A percentile compares a stretch with the other conserved stretches of the same genome.
phyloP scores from a whole-genome alignment of 1,284 basidiomycete species.

The Tilletia horrida region DNA sequence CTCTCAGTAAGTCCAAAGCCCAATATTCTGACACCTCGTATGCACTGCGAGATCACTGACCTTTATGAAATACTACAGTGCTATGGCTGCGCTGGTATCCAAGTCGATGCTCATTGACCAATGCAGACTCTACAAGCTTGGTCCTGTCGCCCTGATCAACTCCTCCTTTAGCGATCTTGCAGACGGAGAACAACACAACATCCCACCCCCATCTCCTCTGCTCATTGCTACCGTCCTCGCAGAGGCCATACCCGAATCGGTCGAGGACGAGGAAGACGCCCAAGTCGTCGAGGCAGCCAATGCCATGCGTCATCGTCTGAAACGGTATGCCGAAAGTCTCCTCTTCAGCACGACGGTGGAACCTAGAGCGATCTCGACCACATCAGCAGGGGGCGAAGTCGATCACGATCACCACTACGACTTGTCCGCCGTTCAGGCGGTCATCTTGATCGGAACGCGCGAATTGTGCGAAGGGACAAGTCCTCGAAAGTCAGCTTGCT shows the following conservation, averaged over 20 bases:
- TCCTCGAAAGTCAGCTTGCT: constrained; percentile 9
- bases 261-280: constrained; percentile 13
- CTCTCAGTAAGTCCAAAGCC: not conserved
- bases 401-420: not conserved
- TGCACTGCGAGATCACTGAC: not conserved
- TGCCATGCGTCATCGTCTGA: not conserved
- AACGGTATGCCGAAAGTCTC: not conserved
- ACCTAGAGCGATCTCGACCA: not conserved
- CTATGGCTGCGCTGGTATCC: constrained; percentile 1
- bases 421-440: not conserved
- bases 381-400: not conserved
- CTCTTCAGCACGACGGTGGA: not conserved
- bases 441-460: not conserved
- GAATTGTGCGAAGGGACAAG: constrained; percentile 10
- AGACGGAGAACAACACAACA: not conserved
- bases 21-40: not conserved
- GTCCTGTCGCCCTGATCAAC: not conserved
- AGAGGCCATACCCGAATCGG: constrained; percentile 7
- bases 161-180: not conserved
- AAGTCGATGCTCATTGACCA: constrained; percentile 14
- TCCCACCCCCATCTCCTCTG: not conserved
- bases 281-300: not conserved
- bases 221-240: not conserved
- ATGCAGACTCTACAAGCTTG: constrained; percentile 8
- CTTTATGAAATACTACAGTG: no score